These are phyloP conservation scores for Digitaria exilis DNA, from an alignment of 202 grass and related monocot genomes.

Conservation along the genomic window DNA sequence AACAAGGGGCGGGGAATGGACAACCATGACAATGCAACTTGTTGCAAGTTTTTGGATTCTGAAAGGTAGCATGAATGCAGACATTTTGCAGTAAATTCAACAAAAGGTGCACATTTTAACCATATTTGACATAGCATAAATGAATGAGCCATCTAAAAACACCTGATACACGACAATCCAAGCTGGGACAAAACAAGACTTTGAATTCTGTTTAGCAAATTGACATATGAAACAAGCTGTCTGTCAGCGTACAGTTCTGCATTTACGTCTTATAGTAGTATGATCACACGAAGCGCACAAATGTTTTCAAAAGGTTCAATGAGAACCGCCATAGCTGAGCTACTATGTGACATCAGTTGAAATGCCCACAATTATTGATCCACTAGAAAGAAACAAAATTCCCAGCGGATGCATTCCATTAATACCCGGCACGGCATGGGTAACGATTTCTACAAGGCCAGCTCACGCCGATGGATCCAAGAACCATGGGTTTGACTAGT, in stretches of 20 bases:
- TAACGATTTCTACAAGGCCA: constrained; percentile 30
- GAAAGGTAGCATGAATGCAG: background rate
- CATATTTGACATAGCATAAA: background rate
- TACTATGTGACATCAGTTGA: constrained; percentile 22
- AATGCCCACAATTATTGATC: constrained; percentile 33
- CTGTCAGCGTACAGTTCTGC: background rate
- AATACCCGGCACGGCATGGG: constrained; percentile 19
- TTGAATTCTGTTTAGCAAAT: background rate
- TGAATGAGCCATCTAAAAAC: background rate
- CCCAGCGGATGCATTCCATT: background rate
- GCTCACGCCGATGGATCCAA: constrained; percentile 48
- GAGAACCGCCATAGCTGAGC: background rate
- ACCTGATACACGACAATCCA: background rate
- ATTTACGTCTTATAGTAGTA: background rate
- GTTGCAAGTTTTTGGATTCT: background rate
- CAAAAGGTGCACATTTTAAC: background rate
- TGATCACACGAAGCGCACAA: constrained; percentile 9
- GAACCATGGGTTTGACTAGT: constrained; percentile 35
- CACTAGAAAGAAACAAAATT: constrained; percentile 31
- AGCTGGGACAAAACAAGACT: background rate
- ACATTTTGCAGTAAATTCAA: constrained; percentile 1
- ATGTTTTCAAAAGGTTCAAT: background rate
- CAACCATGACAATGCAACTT: background rate
- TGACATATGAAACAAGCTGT: background rate
- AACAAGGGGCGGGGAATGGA: background rate